Conservation (phyloP, 495 filamentous ascomycete genomes). For the Penicillium ochrochloron region DNA sequence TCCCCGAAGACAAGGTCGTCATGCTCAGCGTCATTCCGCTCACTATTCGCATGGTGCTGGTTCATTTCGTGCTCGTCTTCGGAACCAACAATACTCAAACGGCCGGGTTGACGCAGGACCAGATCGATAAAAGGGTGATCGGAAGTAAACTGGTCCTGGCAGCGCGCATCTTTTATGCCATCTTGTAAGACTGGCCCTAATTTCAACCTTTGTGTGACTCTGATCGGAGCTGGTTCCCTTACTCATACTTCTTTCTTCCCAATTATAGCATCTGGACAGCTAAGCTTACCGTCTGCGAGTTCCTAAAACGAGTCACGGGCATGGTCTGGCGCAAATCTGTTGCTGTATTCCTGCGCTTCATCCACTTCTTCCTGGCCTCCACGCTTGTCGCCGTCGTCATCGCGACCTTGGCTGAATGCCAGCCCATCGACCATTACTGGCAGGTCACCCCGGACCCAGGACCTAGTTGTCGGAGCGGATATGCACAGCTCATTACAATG, state of each 20-base stretch:
- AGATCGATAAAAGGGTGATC: constrained; percentile 49
- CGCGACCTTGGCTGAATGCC: constrained; percentile 82
- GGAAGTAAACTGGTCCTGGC: constrained; percentile 59
- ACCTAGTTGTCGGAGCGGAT: constrained; percentile 79
- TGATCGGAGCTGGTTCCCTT: neutral
- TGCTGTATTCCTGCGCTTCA: constrained; percentile 64
- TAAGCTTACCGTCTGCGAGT: constrained; percentile 89
- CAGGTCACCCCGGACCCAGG: constrained; percentile 90
- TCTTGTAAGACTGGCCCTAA: constrained; percentile 52
- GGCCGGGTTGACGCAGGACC: constrained; percentile 41
- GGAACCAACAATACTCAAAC: constrained; percentile 82
- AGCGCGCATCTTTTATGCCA: constrained; percentile 59
- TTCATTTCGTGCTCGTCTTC: constrained; percentile 81
- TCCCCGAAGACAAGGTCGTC: constrained; percentile 86
- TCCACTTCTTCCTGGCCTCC: constrained; percentile 72
- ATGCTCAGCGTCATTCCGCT: constrained; percentile 80
- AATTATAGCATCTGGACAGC: constrained; percentile 81
- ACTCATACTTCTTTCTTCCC: constrained; percentile 3
- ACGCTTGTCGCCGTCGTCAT: constrained; percentile 83
- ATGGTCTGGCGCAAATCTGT: constrained; percentile 74
- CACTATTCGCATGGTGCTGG: constrained; percentile 77
- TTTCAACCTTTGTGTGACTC: neutral
- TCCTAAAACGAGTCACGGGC: constrained; percentile 76
- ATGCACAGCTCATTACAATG: constrained; percentile 85
- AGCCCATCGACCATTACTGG: constrained; percentile 85